Percentiles rank a stretch among this genome's conserved stretches.
Conservation (phyloP, 805 yeast species). For the Yarrowia sp. region DNA sequence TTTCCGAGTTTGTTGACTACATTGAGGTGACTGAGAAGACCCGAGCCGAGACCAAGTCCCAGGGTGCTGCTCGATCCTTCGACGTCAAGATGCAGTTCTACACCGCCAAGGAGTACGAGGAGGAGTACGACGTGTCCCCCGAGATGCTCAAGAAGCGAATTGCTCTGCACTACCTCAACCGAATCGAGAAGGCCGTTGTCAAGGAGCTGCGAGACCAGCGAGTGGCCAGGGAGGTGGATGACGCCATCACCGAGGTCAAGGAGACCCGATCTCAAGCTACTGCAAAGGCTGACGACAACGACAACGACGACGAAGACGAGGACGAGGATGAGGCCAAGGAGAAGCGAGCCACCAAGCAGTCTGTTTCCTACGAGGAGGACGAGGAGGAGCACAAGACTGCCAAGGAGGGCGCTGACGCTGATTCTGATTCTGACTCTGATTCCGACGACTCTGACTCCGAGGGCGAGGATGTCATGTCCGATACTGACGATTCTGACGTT, state of each 20-base stretch:
- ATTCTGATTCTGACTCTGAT: slow-evolving; percentile 51
- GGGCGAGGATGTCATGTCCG: slow-evolving; percentile 44
- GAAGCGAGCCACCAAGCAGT: slow-evolving; percentile 73
- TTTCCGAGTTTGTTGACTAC: slow-evolving; percentile 87
- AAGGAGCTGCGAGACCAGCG: slow-evolving; percentile 82
- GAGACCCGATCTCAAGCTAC: slow-evolving; percentile 49
- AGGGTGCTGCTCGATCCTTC: slow-evolving; percentile 65
- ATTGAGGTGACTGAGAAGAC: slow-evolving; percentile 89
- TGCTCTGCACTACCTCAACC: slow-evolving; percentile 66
- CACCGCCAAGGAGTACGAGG: slow-evolving; percentile 74
- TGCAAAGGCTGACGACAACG: slow-evolving; percentile 49
- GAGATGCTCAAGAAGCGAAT: slow-evolving; percentile 77
- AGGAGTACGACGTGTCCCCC: slow-evolving; percentile 86
- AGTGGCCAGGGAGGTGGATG: slow-evolving; percentile 56
- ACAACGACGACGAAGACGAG: slow-evolving; percentile 61
- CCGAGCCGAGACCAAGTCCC: slow-evolving; percentile 54
- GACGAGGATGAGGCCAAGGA: slow-evolving; percentile 67
- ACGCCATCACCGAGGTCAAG: slow-evolving; percentile 56
- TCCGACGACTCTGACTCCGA: slow-evolving; percentile 56
- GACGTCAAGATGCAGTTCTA: slow-evolving; percentile 77
- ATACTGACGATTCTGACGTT: slow-evolving; percentile 36
- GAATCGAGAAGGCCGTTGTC: slow-evolving; percentile 73
- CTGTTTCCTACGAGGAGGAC: slow-evolving; percentile 92
- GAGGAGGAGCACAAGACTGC: slow-evolving; percentile 76
- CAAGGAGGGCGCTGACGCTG: slow-evolving; percentile 47